A percentile compares a stretch with the other conserved stretches of the same genome.
Conservation (phyloP, 2,329 filamentous ascomycete genomes). For the Xylaria sp. region DNA sequence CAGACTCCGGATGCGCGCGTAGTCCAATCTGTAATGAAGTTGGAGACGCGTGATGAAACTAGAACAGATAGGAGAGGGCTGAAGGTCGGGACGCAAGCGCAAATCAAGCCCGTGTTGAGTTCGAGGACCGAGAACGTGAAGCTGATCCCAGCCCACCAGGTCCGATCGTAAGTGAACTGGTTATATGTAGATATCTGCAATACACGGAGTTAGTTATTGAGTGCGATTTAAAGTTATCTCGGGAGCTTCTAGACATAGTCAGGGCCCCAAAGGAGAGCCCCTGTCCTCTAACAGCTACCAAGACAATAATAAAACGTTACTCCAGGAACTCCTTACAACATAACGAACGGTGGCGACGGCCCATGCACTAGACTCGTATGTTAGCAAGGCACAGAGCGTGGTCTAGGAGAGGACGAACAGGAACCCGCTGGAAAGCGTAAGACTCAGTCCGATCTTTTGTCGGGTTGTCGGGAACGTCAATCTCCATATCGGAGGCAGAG, state of each 20-base stretch:
- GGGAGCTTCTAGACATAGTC: neutral
- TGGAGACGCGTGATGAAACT: slow-evolving; percentile 28
- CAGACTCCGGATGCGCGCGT: slow-evolving; percentile 36
- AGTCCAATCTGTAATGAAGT: slow-evolving; percentile 35
- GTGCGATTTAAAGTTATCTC: neutral
- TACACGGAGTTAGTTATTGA: neutral
- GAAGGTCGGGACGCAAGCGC: slow-evolving; percentile 46
- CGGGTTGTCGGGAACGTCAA: slow-evolving; percentile 43
- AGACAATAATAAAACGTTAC: neutral
- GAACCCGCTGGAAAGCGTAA: slow-evolving; percentile 45
- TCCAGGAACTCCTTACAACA: slow-evolving; percentile 21
- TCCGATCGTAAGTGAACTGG: slow-evolving; percentile 45
- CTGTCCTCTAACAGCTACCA: neutral
- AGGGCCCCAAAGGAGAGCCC: neutral
- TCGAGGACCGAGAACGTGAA: slow-evolving; percentile 49
- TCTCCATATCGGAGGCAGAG: slow-evolving; percentile 45
- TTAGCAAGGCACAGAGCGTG: slow-evolving; percentile 26
- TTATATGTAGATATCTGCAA: slow-evolving; percentile 46
- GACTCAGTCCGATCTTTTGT: slow-evolving; percentile 47
- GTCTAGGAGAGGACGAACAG: slow-evolving; percentile 39
- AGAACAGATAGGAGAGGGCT: slow-evolving; percentile 42
- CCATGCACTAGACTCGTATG: slow-evolving; percentile 42
- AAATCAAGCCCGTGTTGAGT: slow-evolving; percentile 48
- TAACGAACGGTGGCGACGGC: slow-evolving; percentile 46
- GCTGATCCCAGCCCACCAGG: slow-evolving; percentile 48